Evolutionary conservation across 768 basidiomycete species (phyloP), one percentile per base, ranked within the genome.

Genomic region (Cyclocybe cylindracea): DNA sequence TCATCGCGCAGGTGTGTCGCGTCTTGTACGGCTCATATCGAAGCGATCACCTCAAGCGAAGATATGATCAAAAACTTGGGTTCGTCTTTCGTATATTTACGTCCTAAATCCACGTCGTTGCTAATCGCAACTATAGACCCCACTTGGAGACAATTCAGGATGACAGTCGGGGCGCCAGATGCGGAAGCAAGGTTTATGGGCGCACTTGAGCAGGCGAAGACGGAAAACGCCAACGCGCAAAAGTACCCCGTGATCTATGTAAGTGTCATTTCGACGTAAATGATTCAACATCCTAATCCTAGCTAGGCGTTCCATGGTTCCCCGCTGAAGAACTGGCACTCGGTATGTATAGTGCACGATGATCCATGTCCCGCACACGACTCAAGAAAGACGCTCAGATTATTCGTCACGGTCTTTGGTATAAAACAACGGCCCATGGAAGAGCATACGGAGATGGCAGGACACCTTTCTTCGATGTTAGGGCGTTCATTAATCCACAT

Each of bases 401-500:
- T 51, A 82, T 90, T 42, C 79, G 86, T 11, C 83, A 88, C 61
- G 87, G 87, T 2, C 70, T 89, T 6, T 87, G 86, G 83, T 83
- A 72, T 65, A 81, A 79, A 63, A 63, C 64, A 0, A 61, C 83
- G 10, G 64, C 74, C 14, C 66, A 90, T 63, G 87, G 87, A 11
- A 70, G 87, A 39, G 78, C 83, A 0, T 83, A 73, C 56, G 88
- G 88, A 5, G 51, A 90, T 61, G 87, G 85, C 79, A 50, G 40
- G 71, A 50, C 3, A 11, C 11, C 31, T 24, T 18, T 40, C 31
- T 31, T 42, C 33, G 40, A 11, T 50, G 19, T 7, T 18, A 33
- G 4, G 38, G 7, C n/a, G 14, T 13, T 24, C 44, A 24, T 14
- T 11, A 10, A 31, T 31, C 14, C n/a, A 57, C 33, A 53, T 55